Conservation (phyloP, 2,329 filamentous ascomycete genomes). For the Teratosphaeria gauchensis region DNA sequence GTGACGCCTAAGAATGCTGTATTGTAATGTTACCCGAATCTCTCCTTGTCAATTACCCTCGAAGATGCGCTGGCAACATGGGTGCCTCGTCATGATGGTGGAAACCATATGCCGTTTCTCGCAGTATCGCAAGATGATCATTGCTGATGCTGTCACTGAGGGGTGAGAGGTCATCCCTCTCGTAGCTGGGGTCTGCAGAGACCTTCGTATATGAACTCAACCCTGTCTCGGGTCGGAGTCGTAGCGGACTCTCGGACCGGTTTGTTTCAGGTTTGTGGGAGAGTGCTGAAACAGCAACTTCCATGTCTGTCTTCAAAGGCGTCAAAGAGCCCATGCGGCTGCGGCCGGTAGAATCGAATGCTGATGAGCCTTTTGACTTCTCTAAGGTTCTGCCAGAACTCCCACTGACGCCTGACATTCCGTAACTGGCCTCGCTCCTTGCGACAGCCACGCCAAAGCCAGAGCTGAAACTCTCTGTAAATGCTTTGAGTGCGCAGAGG, state of each 20-base stretch:
- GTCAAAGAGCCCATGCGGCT: conserved; percentile 4
- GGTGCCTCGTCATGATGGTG: conserved; percentile 14
- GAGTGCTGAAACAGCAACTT: neutral
- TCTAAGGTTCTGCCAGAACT: conserved; percentile 8
- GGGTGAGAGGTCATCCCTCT: conserved; percentile 2
- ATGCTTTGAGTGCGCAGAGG: conserved; percentile 33
- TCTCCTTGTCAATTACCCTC: neutral
- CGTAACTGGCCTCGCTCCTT: conserved; percentile 20
- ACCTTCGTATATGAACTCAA: conserved; percentile 6
- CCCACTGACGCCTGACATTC: conserved; percentile 15
- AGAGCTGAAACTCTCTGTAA: conserved; percentile 33
- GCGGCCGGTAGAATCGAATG: neutral
- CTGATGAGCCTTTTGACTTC: conserved; percentile 4
- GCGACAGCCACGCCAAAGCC: conserved; percentile 28
- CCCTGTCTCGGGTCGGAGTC: conserved; percentile 12
- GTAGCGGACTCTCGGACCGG: conserved; percentile 3
- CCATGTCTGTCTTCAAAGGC: neutral
- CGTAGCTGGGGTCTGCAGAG: conserved; percentile 8
- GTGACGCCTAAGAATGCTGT: neutral
- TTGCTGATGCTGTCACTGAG: conserved; percentile 9
- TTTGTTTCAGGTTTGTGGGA: neutral
- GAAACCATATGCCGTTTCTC: conserved; percentile 17
- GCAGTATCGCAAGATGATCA: conserved; percentile 20
- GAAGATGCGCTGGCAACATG: conserved; percentile 6
- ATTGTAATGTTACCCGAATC: neutral